Evolutionary conservation across 768 basidiomycete genomes (phyloP), one percentile per base, ranked within the genome.

Genomic region (Pleurotus citrinopileatus): DNA sequence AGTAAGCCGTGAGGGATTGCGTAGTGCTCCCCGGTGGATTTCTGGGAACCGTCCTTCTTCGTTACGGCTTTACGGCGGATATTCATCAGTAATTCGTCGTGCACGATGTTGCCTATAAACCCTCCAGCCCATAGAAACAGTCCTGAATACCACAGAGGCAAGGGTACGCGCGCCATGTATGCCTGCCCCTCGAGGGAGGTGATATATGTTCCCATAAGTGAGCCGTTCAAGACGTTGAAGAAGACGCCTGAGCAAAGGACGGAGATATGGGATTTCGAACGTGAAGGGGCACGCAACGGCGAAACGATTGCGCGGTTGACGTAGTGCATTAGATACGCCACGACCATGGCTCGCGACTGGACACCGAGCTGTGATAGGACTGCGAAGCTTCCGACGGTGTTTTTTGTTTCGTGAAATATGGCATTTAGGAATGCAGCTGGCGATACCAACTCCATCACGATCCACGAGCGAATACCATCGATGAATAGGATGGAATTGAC

Each of bases 31-130:
- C 66, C 68, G 17, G 29, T 37, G 3, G 48, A 34, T 20, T 65
- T 60, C 10, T 22, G 55, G 37, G 61, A 19, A 59, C 57, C 57
- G 42, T 17, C 62, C 37, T 58, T 60, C 19, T 66, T 74, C 50
- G 54, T 61, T 37, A 67, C 60, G 58, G 85, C 82, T 29, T 82
- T 83, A 57, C 89, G 80, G 4, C 94, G 83, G 50, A 98, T 82
- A 61, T 87, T 76, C 63, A 93, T 76, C 7, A 98, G 82, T 25
- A 98, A 78, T 66, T 97, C 94, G 70, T 98, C 96, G 67, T 97
- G 94, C 28, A 80, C 73, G 27, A 97, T 73, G 68, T 98, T 98
- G 0, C 92, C 91, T 0, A 65, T 70, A 38, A 94, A 78, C 0
- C 96, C 96, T 0, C 72, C 28, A 0, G 74, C 73, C 89, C 92